Conservation (phyloP, 768 basidiomycete species). For the Strobilomyces echinocephalus region DNA sequence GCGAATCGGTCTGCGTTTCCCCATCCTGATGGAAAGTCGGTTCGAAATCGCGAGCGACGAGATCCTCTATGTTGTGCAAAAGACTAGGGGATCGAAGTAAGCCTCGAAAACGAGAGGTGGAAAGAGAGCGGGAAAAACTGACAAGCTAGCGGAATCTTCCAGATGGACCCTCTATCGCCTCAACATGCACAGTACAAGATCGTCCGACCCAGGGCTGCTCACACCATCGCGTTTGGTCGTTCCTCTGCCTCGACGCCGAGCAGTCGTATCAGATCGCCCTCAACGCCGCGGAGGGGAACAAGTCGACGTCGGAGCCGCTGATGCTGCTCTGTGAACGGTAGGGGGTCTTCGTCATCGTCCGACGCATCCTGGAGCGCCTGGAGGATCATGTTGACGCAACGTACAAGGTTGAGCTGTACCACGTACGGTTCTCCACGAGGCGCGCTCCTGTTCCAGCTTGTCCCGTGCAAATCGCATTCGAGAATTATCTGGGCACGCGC, state of each 20-base stretch:
- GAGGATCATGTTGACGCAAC: conserved; percentile 44
- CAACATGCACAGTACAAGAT: too few relatives aligned
- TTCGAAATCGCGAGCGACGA: conserved; percentile 54
- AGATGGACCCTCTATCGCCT: too few relatives aligned
- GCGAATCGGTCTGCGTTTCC: conserved; percentile 49
- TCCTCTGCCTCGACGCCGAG: conserved; percentile 47
- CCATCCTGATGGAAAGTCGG: conserved; percentile 41
- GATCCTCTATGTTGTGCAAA: conserved; percentile 60
- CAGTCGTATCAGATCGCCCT: conserved; percentile 56
- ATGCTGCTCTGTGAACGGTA: too few relatives aligned
- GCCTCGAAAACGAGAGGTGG: not conserved
- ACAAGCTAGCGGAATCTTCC: conserved; percentile 68
- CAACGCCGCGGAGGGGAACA: conserved; percentile 55
- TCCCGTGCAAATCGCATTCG: conserved; percentile 47
- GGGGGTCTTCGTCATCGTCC: conserved; percentile 27
- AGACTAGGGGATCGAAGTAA: conserved; percentile 41
- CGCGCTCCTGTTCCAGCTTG: too few relatives aligned
- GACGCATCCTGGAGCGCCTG: too few relatives aligned
- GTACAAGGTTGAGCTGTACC: conserved; percentile 76
- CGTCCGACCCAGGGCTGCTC: too few relatives aligned
- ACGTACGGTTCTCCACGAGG: conserved; percentile 28
- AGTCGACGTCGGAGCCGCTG: conserved; percentile 63
- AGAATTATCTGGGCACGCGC: conserved; percentile 51
- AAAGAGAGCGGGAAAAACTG: conserved; percentile 23
- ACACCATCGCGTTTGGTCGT: conserved; percentile 17